Evolutionary conservation across 208 protist species (phyloP), one percentile per base, ranked within the genome.

Genomic region (Trypanosoma vivax): DNA sequence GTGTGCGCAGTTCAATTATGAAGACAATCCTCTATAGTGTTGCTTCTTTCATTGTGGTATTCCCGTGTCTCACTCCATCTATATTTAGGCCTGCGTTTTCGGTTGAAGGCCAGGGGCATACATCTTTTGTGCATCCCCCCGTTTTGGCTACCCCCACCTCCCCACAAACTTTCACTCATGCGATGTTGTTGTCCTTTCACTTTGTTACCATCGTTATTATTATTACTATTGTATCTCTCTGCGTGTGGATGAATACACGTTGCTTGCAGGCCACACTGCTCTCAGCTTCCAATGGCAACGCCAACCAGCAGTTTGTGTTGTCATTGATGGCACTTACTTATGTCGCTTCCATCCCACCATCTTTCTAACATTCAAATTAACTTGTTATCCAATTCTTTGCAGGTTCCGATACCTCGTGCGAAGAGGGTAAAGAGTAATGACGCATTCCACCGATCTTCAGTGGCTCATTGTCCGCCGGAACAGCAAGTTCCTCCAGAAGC

Each of bases 401-500:
- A 31, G 24, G 37, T 43, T 39, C 27, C 30, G 30, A 34, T 48
- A 21, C 38, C 41, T 38, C 50, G 25, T 38, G 47, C 7, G 33
- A 13, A 13, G 13, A 60, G n/a, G 33, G 11, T 27, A 14, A 5
- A 29, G 33, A 47, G 65, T 28, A 30, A 90, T 90, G 83, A 71
- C 72, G 47, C 83, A 90, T 74, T 91, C 83, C 62, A 70, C 76
- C 47, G 83, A 91, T 64, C 83, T 91, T 50, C 83, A 88, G 79
- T 91, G 83, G 83, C 29, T 77, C 45, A 49, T 91, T 52, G 83
- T 88, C 28, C 79, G 79, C 64, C 72, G 79, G 65, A 87, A 85
- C 79, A 91, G 76, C 74, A 75, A 77, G 61, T 90, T 81, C 63
- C 73, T 90, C 69, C 78, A 87, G 76, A 83, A 85, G 83, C 83